Percentiles rank a stretch among this genome's conserved stretches.
These are phyloP conservation scores for Colletotrichum tropicale DNA, from an alignment of 2,329 filamentous ascomycete genomes.

Conservation along the genomic window DNA sequence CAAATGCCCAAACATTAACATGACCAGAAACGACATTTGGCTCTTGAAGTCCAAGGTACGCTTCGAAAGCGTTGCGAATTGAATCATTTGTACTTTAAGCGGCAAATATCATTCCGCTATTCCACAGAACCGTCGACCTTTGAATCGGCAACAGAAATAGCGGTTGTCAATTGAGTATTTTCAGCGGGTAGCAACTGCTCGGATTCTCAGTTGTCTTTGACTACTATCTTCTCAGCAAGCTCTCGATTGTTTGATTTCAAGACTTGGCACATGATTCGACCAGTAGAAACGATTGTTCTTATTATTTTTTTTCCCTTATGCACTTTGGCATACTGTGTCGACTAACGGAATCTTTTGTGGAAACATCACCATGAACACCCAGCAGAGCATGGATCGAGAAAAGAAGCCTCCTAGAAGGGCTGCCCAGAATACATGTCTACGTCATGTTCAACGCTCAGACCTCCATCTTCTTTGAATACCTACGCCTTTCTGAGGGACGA, in stretches of 20 bases:
- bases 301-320: background rate
- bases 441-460: background rate
- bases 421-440: background rate
- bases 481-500: background rate
- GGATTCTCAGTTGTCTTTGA: background rate
- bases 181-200: background rate
- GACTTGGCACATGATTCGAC: background rate
- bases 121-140: too few relatives aligned
- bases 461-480: background rate
- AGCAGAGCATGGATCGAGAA: background rate
- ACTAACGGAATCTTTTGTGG: background rate
- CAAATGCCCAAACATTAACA: background rate
- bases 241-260: background rate
- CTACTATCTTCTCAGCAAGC: background rate
- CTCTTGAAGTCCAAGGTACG: background rate
- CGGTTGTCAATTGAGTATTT: background rate
- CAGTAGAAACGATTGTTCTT: background rate
- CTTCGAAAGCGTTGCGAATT: background rate
- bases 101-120: background rate
- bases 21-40: background rate
- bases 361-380: fast-evolving
- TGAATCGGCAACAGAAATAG: background rate
- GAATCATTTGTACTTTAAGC: fast-evolving
- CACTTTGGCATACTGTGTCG: background rate
- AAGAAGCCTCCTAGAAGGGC: background rate